A percentile compares a stretch with the other conserved stretches of the same genome.
Evolutionary conservation across 2,329 filamentous ascomycete genomes (phyloP).

Genomic region (Epichloe sibirici): DNA sequence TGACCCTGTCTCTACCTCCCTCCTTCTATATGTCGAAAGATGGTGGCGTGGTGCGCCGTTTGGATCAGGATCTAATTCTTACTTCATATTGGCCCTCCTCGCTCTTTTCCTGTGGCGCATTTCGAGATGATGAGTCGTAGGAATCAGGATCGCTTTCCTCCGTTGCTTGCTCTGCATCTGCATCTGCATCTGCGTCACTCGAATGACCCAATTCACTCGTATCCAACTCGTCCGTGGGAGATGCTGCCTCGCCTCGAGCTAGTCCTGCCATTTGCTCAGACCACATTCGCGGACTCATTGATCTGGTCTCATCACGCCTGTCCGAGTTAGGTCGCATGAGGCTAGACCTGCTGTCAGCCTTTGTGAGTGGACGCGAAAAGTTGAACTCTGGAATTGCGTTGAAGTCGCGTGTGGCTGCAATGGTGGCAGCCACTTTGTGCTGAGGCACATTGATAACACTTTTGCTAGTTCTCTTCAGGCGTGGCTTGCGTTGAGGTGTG

Average conservation of each 20-base stretch:
- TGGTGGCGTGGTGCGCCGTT: too few relatives aligned
- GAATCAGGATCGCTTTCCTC: slow-evolving; percentile 23
- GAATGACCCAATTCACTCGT: slow-evolving; percentile 21
- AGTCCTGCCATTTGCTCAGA: slow-evolving; percentile 5
- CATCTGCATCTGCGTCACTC: slow-evolving; percentile 19
- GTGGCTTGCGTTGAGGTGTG: slow-evolving; percentile 24
- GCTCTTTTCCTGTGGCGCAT: neutral
- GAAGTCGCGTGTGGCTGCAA: slow-evolving; percentile 7
- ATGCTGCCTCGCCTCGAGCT: slow-evolving; percentile 8
- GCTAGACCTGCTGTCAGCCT: neutral
- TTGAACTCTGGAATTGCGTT: slow-evolving; percentile 17
- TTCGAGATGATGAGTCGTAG: slow-evolving; percentile 10
- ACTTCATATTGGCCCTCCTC: neutral
- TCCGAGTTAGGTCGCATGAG: neutral
- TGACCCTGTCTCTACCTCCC: neutral
- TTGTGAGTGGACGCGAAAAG: slow-evolving; percentile 16
- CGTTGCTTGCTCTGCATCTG: slow-evolving; percentile 17
- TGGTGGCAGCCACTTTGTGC: slow-evolving; percentile 7
- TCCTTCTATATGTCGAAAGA: neutral
- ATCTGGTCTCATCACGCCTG: neutral
- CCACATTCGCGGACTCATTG: neutral
- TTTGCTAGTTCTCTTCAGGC: slow-evolving; percentile 29
- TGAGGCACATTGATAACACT: slow-evolving; percentile 24
- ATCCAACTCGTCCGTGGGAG: slow-evolving; percentile 19
- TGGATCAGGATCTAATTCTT: neutral